Conservation (phyloP, 2,329 filamentous ascomycete species). For the Neonectria punicea region DNA sequence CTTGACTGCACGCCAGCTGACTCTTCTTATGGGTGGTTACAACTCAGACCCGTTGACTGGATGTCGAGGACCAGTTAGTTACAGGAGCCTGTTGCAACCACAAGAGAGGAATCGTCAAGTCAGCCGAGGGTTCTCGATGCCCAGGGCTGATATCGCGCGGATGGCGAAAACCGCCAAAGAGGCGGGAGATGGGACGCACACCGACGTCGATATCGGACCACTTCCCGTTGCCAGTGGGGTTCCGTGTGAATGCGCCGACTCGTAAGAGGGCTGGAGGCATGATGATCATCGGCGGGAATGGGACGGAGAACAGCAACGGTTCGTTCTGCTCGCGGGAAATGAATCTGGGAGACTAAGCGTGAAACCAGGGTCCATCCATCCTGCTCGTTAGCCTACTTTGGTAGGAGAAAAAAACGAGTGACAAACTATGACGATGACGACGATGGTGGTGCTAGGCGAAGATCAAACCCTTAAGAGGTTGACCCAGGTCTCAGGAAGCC, state of each 20-base stretch:
- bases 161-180: not conserved
- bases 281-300: constrained; percentile 3
- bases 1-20: not conserved
- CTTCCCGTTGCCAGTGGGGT: not conserved
- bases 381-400: not conserved
- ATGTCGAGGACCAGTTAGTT: not conserved
- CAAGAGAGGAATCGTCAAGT: not conserved
- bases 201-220: constrained; percentile 1
- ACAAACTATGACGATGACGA: not conserved
- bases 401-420: not conserved
- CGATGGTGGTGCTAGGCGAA: not conserved
- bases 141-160: not conserved
- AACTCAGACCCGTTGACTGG: not conserved
- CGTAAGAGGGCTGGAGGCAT: not conserved
- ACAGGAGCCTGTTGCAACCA: no score
- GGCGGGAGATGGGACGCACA: not conserved
- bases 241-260: not conserved
- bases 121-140: not conserved
- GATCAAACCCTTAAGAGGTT: not conserved
- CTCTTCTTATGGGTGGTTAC: not conserved
- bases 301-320: not conserved
- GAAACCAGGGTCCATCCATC: constrained; percentile 3
- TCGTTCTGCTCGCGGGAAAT: not conserved
- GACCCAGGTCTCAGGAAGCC: not conserved
- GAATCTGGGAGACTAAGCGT: not conserved